phyloP scores from a whole-genome alignment of 345 rosid genomes.

The Citrus glauca region DNA sequence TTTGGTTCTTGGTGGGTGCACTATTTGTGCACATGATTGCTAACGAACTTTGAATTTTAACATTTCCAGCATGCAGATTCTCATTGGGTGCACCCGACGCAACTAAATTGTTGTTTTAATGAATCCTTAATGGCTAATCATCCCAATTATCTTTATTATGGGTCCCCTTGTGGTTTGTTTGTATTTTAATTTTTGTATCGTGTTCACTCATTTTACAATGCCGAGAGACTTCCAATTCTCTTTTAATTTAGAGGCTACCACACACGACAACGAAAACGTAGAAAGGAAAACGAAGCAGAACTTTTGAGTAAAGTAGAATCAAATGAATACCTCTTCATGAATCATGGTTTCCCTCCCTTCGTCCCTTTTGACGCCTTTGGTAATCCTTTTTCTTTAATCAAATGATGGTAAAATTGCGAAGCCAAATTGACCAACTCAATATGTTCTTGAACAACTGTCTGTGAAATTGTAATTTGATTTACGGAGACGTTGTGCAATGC shows the following conservation, averaged over 20 bases:
- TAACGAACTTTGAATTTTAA: conserved; percentile 8
- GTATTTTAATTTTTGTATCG: background rate
- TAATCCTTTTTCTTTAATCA: too few relatives aligned
- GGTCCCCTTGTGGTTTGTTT: background rate
- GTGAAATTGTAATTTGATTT: background rate
- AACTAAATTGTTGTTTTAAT: background rate
- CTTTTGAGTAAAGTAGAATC: background rate
- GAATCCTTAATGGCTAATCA: background rate
- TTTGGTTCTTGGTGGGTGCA: conserved; percentile 2
- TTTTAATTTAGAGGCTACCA: background rate
- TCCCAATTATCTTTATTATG: background rate
- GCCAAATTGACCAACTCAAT: too few relatives aligned
- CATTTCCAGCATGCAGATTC: conserved; percentile 20
- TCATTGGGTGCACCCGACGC: conserved; percentile 14
- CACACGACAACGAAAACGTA: background rate
- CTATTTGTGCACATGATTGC: background rate
- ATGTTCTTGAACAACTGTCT: too few relatives aligned
- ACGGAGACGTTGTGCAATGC: too few relatives aligned
- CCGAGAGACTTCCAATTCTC: background rate
- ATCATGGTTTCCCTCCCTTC: background rate
- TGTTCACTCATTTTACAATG: background rate
- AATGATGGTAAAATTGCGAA: too few relatives aligned
- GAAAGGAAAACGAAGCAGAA: background rate
- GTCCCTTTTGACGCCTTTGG: background rate
- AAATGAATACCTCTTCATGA: background rate